phyloP scores from a whole-genome alignment of 306 rosid genomes.

The Vigna reflexopilosa region DNA sequence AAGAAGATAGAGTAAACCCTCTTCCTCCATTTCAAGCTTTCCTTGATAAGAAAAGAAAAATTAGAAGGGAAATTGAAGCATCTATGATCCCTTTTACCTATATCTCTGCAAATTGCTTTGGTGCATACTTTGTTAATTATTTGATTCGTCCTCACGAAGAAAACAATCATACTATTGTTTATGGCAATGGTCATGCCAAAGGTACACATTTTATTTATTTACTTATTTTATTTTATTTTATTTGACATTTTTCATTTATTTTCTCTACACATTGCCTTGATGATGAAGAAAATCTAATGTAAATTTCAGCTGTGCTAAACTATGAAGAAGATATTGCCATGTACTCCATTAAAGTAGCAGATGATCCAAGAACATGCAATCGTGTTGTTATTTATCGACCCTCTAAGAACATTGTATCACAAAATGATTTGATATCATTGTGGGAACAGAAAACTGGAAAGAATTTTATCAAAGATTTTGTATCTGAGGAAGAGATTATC shows the following conservation, averaged over 20 bases:
- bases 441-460: conserved; percentile 54
- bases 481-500: conserved; percentile 43
- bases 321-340: conserved; percentile 56
- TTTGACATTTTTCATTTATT: no score
- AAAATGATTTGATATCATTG: conserved; percentile 52
- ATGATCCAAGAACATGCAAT: conserved; percentile 52
- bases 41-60: conserved; percentile 42
- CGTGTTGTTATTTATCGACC: conserved; percentile 47
- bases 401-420: conserved; percentile 45
- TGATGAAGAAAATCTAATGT: neutral
- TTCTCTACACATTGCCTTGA: neutral
- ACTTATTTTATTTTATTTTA: neutral
- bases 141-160: conserved; percentile 48
- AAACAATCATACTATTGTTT: conserved; percentile 1
- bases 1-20: conserved; percentile 47
- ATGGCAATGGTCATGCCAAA: conserved; percentile 54
- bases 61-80: conserved; percentile 54
- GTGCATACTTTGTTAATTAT: conserved; percentile 53
- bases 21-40: conserved; percentile 50
- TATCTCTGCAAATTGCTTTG: conserved; percentile 54
- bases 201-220: conserved; percentile 35
- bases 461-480: conserved; percentile 8
- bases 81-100: conserved; percentile 52
- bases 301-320: conserved; percentile 48
- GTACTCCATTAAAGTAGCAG: conserved; percentile 59